Evolutionary conservation across 2,329 filamentous ascomycete species (phyloP), one percentile per base, ranked within the genome.

Genomic region (Pseudogymnoascus sp.): DNA sequence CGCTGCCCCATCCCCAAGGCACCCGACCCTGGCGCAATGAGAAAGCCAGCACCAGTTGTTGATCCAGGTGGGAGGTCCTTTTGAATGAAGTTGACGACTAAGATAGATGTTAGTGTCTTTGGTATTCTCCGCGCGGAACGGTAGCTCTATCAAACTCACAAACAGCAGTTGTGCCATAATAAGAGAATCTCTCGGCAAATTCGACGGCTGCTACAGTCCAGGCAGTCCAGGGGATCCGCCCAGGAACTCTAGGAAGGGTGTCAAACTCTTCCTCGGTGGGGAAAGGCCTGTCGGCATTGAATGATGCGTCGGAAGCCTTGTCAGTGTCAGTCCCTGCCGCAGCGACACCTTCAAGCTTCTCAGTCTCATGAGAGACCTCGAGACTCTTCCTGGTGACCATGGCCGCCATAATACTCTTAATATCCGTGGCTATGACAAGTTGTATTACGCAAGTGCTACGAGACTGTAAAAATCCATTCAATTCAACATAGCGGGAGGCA

Each of bases 171-270:
- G 85, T 86, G 61, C 88, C 88, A 69, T 90, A 90, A 81, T 89
- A 90, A 19, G 85, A 87, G 76, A 89, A 90, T 49, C 88, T 85
- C 76, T 90, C 88, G 76, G 85, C 89, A 63, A 89, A 75, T 75
- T 91, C 88, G 65, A 88, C 82, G 65, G 90, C 85, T 45, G 85
- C 86, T 64, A 91, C 83, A 31, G 85, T 87, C 75, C 83, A 90
- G 64, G 86, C 81, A 61, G 79, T 76, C 83, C 83, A 87, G 60
- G 84, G 83, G 65, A 91, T 83, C 71, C 79, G 80, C 65, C 60
- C 85, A 7, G 84, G 83, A 21, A 88, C 81, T 68, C 84, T 83
- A 55, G 77, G 81, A 21, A 88, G 80, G 0, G 83, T 85, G 14
- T 67, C 71, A 62, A 86, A 72, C 64, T 88, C 85, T 71, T 87